A percentile compares a stretch with the other conserved stretches of the same genome.
Evolutionary conservation across 768 basidiomycete genomes (phyloP).

Genomic region (Mycena filopes): DNA sequence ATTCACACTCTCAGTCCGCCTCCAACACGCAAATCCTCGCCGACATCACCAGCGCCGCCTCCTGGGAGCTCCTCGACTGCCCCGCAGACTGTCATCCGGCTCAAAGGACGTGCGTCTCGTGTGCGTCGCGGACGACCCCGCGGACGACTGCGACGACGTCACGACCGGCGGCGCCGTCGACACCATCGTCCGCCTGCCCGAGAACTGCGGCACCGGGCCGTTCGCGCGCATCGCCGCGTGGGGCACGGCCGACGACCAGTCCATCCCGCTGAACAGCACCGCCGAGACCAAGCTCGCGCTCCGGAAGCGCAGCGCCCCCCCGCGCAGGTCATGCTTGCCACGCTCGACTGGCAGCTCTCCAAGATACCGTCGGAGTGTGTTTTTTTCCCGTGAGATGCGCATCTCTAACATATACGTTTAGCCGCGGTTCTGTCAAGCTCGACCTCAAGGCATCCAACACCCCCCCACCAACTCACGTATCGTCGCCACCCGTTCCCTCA

Average conservation of each 20-base stretch:
- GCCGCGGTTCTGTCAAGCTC: conserved; percentile 16
- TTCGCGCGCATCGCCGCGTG: conserved; percentile 12
- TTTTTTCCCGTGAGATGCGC: not conserved
- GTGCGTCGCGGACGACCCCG: conserved; percentile 7
- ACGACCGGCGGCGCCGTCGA: conserved; percentile 10
- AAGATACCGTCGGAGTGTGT: conserved; percentile 3
- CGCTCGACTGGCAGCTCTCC: conserved; percentile 10
- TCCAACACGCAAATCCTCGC: conserved; percentile 6
- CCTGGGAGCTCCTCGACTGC: conserved; percentile 19
- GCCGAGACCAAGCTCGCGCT: conserved; percentile 11
- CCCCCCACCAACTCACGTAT: conserved; percentile 5
- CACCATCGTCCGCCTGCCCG: conserved; percentile 16
- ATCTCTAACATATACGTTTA: not conserved
- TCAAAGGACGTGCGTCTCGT: conserved; percentile 11
- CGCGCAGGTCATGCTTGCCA: conserved; percentile 11
- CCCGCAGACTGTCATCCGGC: conserved; percentile 8
- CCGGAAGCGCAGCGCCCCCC: conserved; percentile 11
- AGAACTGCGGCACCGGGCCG: conserved; percentile 18
- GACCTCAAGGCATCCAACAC: conserved; percentile 13
- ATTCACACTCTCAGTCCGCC: not conserved
- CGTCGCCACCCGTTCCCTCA: conserved; percentile 12
- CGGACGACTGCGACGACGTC: conserved; percentile 8
- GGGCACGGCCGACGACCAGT: conserved; percentile 2
- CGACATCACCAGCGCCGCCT: conserved; percentile 10
- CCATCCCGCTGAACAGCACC: conserved; percentile 1